Conservation (phyloP, 805 yeast genomes). For the Clavispora carvajalis region DNA sequence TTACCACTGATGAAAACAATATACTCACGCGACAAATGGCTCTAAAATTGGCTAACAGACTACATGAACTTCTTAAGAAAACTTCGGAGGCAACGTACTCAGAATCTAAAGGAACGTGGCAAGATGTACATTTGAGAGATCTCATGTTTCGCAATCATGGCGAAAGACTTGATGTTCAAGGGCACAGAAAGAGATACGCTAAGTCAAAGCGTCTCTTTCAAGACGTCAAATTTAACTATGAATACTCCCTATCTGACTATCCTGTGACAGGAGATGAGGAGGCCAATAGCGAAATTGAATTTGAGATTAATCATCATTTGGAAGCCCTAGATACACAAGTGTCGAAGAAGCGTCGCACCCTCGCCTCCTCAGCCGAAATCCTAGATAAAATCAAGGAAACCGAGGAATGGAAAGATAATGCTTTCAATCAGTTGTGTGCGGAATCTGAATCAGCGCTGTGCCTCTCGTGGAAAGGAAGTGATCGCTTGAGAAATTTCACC, state of each 20-base stretch:
- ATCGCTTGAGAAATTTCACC: neutral
- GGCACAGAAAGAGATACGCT: slow-evolving; percentile 15
- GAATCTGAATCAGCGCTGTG: slow-evolving; percentile 5
- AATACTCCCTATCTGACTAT: slow-evolving; percentile 18
- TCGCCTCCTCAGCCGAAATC: neutral
- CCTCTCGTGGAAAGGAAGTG: slow-evolving; percentile 6
- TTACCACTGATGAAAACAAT: slow-evolving; percentile 1
- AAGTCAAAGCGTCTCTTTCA: slow-evolving; percentile 24
- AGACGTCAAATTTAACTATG: slow-evolving; percentile 22
- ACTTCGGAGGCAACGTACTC: neutral
- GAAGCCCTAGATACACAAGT: slow-evolving; percentile 5
- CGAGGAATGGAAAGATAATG: slow-evolving; percentile 5
- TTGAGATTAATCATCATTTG: slow-evolving; percentile 8
- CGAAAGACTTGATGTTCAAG: slow-evolving; percentile 2
- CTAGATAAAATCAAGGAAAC: slow-evolving; percentile 2
- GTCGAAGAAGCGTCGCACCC: neutral
- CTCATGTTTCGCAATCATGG: slow-evolving; percentile 2
- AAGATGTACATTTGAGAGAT: slow-evolving; percentile 11
- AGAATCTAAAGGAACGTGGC: slow-evolving; percentile 7
- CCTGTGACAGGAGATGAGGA: slow-evolving; percentile 3
- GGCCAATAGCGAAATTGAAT: slow-evolving; percentile 7
- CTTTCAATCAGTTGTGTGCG: slow-evolving; percentile 7
- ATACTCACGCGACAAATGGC: slow-evolving; percentile 8
- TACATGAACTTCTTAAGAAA: slow-evolving; percentile 1
- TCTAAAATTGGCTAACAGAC: slow-evolving; percentile 9